A percentile compares a stretch with the other conserved stretches of the same genome.
Conservation (phyloP, 139 green algal species). For the Coccomyxa sp. region DNA sequence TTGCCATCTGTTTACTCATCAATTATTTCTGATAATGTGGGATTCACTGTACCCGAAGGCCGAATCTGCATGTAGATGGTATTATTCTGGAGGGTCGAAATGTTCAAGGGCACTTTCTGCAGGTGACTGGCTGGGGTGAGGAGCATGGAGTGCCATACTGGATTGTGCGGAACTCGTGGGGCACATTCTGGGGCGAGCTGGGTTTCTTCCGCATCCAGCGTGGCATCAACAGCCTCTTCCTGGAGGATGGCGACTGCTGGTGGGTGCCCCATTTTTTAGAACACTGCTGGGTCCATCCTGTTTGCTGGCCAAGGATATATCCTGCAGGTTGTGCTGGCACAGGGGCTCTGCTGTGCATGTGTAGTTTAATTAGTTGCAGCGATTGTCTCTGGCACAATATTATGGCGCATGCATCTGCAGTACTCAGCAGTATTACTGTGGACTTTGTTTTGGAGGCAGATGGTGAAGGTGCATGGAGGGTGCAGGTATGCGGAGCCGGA, state of each 20-base stretch:
- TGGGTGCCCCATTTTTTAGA: neutral
- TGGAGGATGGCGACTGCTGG: slow-evolving; percentile 57
- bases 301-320: neutral
- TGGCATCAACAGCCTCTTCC: slow-evolving; percentile 40
- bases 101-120: neutral
- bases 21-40: too few relatives aligned
- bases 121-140: slow-evolving; percentile 55
- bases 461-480: neutral
- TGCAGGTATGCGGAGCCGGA: slow-evolving; percentile 18
- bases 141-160: slow-evolving; percentile 29
- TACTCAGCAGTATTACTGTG: too few relatives aligned
- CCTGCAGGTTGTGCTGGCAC: too few relatives aligned
- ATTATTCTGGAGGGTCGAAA: neutral
- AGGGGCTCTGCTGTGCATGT: too few relatives aligned
- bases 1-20: too few relatives aligned
- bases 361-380: too few relatives aligned
- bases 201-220: slow-evolving; percentile 53
- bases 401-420: too few relatives aligned
- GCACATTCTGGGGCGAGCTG: slow-evolving; percentile 55
- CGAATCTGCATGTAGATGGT: neutral
- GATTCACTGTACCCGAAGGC: too few relatives aligned
- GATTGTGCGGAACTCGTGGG: slow-evolving; percentile 54
- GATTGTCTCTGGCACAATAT: too few relatives aligned
- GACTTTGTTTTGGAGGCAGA: too few relatives aligned
- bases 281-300: neutral